Conservation (phyloP, 1,139 yeast species). For the Yamadazyma atlantica region DNA sequence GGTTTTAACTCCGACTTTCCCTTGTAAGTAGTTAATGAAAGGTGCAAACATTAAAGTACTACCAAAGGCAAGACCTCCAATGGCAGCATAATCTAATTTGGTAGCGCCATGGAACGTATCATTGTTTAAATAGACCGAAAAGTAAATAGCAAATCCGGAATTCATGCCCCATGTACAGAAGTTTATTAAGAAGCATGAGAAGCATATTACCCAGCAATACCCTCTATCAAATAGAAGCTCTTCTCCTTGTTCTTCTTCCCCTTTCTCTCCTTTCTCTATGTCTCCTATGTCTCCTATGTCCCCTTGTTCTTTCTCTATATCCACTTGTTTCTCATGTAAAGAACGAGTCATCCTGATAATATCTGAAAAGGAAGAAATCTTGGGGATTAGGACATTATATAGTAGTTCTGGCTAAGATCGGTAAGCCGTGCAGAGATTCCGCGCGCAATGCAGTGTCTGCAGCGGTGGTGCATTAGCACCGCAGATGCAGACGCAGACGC, state of each 20-base stretch:
- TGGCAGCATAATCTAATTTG: constrained; percentile 38
- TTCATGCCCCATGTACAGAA: constrained; percentile 56
- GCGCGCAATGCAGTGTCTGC: no score
- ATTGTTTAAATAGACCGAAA: constrained; percentile 41
- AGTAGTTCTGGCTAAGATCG: no score
- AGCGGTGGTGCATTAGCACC: no score
- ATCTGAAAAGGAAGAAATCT: no score
- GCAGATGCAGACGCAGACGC: no score
- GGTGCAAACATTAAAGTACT: constrained; percentile 38
- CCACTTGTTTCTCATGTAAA: no score
- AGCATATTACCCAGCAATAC: constrained; percentile 48
- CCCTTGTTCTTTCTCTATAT: no score
- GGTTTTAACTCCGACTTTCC: constrained; percentile 38
- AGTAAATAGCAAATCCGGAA: constrained; percentile 54
- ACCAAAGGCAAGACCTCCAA: constrained; percentile 46
- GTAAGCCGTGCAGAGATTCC: no score
- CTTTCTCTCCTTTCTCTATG: constrained; percentile 5
- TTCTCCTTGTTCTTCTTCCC: constrained; percentile 7
- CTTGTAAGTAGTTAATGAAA: constrained; percentile 37
- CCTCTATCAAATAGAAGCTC: constrained; percentile 41
- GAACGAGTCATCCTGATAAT: no score
- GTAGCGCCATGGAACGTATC: constrained; percentile 40
- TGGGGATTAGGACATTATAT: no score
- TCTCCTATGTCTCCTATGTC: constrained; percentile 1
- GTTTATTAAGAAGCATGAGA: constrained; percentile 41